Base-by-base conservation (phyloP, 345 rosid genomes). In the Viola odorata region DNA sequence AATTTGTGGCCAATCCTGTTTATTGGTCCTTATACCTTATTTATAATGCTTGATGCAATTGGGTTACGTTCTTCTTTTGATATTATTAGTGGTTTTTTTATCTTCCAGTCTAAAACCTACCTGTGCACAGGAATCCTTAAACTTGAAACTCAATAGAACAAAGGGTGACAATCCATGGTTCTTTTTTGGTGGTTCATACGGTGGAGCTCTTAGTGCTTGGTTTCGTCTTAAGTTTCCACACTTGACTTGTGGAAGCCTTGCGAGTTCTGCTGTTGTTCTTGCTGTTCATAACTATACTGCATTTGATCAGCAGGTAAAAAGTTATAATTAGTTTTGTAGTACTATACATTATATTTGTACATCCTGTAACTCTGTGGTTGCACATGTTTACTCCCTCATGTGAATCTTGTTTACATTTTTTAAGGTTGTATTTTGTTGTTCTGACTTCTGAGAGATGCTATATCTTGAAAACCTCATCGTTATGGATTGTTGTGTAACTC, bases 181-280 rank as follows among this genome's bases (percentile, higher is more conserved):
- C 61, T 77, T 87, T 67, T 87, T 92, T 37, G 98, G 98, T 16
- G 62, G 69, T 41, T 92, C 96, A 0, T 92, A 92, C 58, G 4
- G 96, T 58, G 98, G 98, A 78, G 98, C 98, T 58, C 82, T 92
- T 23, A 92, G 98, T 67, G 96, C 96, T 36, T 92, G 98, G 96
- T 92, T 87, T 74, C 86, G 88, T 55, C 96, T 92, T 16, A 92
- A 92, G 72, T 92, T 87, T 62, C 98, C 98, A 53, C 98, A 92
- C 72, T 72, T 92, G 67, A 84, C 98, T 0, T 92, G 98, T 41
- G 95, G 96, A 82, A 92, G 98, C 67, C 91, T 92, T 44, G 97
- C 98, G 66, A 92, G 98, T 75, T 92, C 97, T 45, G 98, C 91
- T 0, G 98, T 92, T 73, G 97, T 92, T 78, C 89, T 75, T 64